Base-by-base conservation (phyloP, 2,329 filamentous ascomycete genomes). In the Fonsecaea monophora region DNA sequence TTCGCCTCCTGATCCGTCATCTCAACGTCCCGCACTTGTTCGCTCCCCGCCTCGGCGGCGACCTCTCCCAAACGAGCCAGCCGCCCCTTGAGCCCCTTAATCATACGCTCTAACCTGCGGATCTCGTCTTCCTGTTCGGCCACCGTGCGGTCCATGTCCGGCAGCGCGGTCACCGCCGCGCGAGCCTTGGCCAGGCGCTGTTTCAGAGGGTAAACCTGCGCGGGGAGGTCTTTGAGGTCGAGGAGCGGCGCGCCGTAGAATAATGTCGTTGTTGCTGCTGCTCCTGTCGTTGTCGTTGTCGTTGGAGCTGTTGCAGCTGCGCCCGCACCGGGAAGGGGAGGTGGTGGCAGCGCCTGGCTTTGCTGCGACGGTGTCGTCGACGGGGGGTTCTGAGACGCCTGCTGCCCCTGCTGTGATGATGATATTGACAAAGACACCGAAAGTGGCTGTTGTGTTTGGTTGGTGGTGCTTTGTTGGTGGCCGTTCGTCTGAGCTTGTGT, bases 131-230 rank as follows among this genome's bases (percentile, higher is more conserved):
- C 77, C 72, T 83, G 81, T 55, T 83, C 80, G 9, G 74, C 74
- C 13, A 82, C 76, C 12, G 77, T 78, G 38, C 81, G 75, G 7
- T 81, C 73, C n/a, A 82, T 74, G 68, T 83, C 82, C 9, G 81
- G 80, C 45, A 83, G 70, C n/a, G 48, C 58, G 57, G 78, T 76
- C 10, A 83, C 76, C 10, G 80, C 78, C 2, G 72, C 84, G 58
- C 91, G 85, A 58, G 94, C 93, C 72, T 89, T 90, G 77, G 93
- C 90, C 66, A 98, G 86, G 78, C 92, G 92, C 78, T 94, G 89
- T 78, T 92, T 94, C 73, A 97, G 83, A 40, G 86, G 85, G 74
- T 92, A 91, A 1, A 92, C 91, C 40, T 92, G 92, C 2, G 88
- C 86, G 1, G 90, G 88, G 15, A 98, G 86, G 73, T 96, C 90